These are phyloP conservation scores for Dothistroma septosporum DNA, from an alignment of 2,329 filamentous ascomycete species.

Conservation along the genomic window DNA sequence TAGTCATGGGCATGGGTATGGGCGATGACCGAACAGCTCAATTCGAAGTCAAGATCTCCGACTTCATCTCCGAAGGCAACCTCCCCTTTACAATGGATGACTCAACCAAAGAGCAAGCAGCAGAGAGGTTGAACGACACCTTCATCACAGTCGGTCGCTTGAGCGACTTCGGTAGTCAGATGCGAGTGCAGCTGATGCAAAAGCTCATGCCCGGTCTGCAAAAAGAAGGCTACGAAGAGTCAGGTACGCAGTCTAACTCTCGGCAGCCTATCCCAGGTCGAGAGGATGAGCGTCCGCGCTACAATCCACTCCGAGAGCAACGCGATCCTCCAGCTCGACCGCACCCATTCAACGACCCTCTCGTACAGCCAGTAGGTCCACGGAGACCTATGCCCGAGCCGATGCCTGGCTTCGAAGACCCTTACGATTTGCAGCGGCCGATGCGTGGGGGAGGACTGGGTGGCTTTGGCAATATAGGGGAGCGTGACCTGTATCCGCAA, in stretches of 20 bases:
- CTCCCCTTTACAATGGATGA: slow-evolving; percentile 44
- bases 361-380: slow-evolving; percentile 50
- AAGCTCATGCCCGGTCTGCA: slow-evolving; percentile 73
- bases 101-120: slow-evolving; percentile 38
- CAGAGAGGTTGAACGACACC: slow-evolving; percentile 49
- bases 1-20: slow-evolving; percentile 72
- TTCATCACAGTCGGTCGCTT: slow-evolving; percentile 73
- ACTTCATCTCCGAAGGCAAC: slow-evolving; percentile 65
- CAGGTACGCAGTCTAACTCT: slow-evolving; percentile 12
- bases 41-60: slow-evolving; percentile 68
- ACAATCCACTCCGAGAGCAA: slow-evolving; percentile 50
- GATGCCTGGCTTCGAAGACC: slow-evolving; percentile 89
- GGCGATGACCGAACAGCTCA: slow-evolving; percentile 77
- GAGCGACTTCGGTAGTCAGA: slow-evolving; percentile 61
- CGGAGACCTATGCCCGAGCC: slow-evolving; percentile 63
- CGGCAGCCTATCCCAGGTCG: slow-evolving; percentile 22
- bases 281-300: slow-evolving; percentile 35
- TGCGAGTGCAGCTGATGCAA: slow-evolving; percentile 78
- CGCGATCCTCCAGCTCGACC: slow-evolving; percentile 61
- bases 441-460: slow-evolving; percentile 45
- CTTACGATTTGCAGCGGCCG: slow-evolving; percentile 74
- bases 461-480: slow-evolving; percentile 59
- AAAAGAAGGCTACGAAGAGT: slow-evolving; percentile 73
- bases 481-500: slow-evolving; percentile 82
- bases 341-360: slow-evolving; percentile 57